Evolutionary conservation across 768 basidiomycete species (phyloP), one percentile per base, ranked within the genome.

Genomic region (Suillus bovinus): DNA sequence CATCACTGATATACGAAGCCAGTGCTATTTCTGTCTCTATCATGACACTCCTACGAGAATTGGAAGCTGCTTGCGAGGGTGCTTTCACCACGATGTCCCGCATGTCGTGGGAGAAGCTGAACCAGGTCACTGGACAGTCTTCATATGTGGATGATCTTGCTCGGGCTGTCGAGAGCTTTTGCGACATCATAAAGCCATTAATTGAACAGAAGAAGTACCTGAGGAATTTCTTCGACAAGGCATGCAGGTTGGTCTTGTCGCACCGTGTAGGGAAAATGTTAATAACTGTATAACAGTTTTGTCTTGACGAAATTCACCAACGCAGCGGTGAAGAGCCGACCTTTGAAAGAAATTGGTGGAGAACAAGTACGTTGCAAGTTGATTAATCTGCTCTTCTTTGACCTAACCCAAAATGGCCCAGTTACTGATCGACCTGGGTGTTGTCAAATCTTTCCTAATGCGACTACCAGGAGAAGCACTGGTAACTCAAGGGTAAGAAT

Each of bases 171-270:
- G 91, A 93, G 66, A 85, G 88, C 69, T 86, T 95, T 9, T 81
- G 88, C 3, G 93, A 93, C 54, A 77, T 82, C 14, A 84, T 96
- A 58, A 88, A 90, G 63, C 88, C 90, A 3, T 80, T 90, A 10
- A 82, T 99, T 11, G 95, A 99, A 75, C 92, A 94, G 69, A 97
- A 97, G 83, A 97, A 94, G 71, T 99, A 96, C 74, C 72, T 94
- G 47, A 81, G 94, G 59, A 99, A 96, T 76, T 86, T 96, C 73
- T 86, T 95, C 58, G 97, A 99, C 72, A 98, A 97, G 74, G 89
- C 90, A 10, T 90, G 91, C 61, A 93, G 91, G 96, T 97, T 59
- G 63, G 80, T 70, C 39, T 39, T 27, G 29, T 22, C 41, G 58
- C 38, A 13, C 39, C 22, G 17, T 66, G 1, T 27, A 34, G 22